Base-by-base conservation (phyloP, 2,329 filamentous ascomycete species). In the Onygenales sp. region DNA sequence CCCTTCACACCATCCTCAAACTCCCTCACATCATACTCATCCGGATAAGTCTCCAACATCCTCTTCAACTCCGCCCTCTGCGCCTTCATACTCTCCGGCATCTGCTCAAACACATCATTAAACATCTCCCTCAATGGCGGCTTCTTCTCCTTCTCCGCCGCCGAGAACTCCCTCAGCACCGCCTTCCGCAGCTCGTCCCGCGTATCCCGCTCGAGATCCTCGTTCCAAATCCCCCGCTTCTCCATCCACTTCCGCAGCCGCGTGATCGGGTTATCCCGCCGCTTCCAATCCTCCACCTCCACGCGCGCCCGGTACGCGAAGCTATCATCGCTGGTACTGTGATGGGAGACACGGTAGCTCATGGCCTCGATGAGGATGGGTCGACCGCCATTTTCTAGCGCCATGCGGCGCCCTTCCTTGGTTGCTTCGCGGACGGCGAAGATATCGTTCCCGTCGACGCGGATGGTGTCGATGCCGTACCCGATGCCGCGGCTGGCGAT, bases 311-410 rank as follows among this genome's bases (percentile, higher is more conserved):
- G 86, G 73, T 98, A 98, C 0, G 93, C 93, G 64, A 96, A 98
- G 31, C 87, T 93, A 71, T 98, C 93, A 65, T 98, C 93, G 0
- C 87, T 93, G 0, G 93, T 98, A 70, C 89, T 95, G 74, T 98
- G 93, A 67, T 98, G 90, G 6, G 88, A 92, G 43, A 97, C 91
- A n/a, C 93, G 89, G 72, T 98, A 98, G 27, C 88, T 92, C 88
- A 98, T 95, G 53, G 90, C 90, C 72, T 98, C 93, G 42, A 98
- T 86, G 6, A 98, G 75, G 0, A 98, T 81, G 0, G 89, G 90
- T 57, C 81, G 83, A 3, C 88, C 87, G n/a, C 88, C 88, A 43
- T 88, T 83, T 53, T 86, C 76, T 2, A 97, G 77, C 0, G 92
- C 91, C 64, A 92, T 81, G 48, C 81, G 78, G 2, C 91, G 81